Evolutionary conservation across 345 rosid species (phyloP), one percentile per base, ranked within the genome.

Genomic region (Raphanus raphanistrum): DNA sequence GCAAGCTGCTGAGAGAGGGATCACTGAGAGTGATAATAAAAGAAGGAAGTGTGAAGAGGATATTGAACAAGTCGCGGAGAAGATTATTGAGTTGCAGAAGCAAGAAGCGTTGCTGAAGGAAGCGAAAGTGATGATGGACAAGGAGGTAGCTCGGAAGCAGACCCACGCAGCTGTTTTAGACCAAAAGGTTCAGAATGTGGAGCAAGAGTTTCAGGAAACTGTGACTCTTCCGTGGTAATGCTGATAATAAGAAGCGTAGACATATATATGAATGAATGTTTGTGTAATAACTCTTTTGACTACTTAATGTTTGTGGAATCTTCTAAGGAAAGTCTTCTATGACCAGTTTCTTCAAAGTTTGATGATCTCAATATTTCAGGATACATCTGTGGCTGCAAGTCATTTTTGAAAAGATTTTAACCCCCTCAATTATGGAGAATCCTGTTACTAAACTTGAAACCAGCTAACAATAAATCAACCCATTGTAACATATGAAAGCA

Each of bases 191-290:
- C 75, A 60, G 66, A 67, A 45, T 25, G 80, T 78, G 4, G 64
- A 72, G 13, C 25, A 28, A 10, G 84, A 82, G 54, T 88, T 85
- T 72, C 74, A 59, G 16, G 76, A 66, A 29, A 21, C 71, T 80
- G 85, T 85, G 12, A 31, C 81, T 67, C 81, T 86, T 41, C 81
- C 89, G 4, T 92, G 93, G 41, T 76, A 48, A 78, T 81, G 74
- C 52, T 75, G 0, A 4, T 45, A 8, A 72, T 45, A 78, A 50
- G 16, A 54, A 70, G 50, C 16, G n/a, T 25, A 25, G 27, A 2
- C 7, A n/a, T 29, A 36, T 6, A 38, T 50, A 10, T 9, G 5
- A 11, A 13, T 48, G 55, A 45, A 45, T 45, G 6, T 36, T 50
- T 63, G 16, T 36, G 16, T 65, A 8, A 1, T 26, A 48, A 54